Conservation (phyloP, 164 flowering plant species). For the Vitis rupestris region DNA sequence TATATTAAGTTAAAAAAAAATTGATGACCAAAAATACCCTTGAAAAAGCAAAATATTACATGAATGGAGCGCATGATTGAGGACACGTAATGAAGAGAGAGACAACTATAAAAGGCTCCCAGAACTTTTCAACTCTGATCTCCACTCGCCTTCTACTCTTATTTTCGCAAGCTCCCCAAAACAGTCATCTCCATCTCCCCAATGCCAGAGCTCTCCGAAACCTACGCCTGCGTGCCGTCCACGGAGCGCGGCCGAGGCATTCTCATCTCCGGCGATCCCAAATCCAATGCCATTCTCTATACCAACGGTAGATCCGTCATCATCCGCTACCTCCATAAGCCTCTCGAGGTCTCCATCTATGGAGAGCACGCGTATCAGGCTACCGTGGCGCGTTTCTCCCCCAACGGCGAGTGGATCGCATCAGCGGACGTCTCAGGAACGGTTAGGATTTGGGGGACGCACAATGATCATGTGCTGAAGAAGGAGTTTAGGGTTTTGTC, state of each 20-base stretch:
- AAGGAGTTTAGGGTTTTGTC: conserved; percentile 81
- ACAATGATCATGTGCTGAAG: conserved; percentile 71
- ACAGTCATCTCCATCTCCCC: neutral
- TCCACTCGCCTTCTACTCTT: no score
- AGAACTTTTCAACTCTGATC: no score
- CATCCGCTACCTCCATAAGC: conserved; percentile 67
- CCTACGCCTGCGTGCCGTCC: conserved; percentile 86
- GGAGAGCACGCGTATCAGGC: conserved; percentile 87
- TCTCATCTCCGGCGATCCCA: conserved; percentile 78
- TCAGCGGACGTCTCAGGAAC: conserved; percentile 92
- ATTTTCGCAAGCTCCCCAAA: no score
- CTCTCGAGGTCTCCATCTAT: conserved; percentile 68
- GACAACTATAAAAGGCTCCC: no score
- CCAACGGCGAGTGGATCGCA: conserved; percentile 99
- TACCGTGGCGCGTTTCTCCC: conserved; percentile 91
- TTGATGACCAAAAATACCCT: no score
- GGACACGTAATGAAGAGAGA: no score
- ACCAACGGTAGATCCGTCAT: conserved; percentile 88
- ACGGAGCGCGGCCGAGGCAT: conserved; percentile 96
- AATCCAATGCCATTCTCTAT: conserved; percentile 73
- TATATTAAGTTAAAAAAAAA: no score
- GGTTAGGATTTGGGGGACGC: conserved; percentile 89
- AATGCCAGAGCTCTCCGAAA: conserved; percentile 61
- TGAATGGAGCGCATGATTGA: no score
- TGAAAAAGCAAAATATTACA: no score